Conservation (phyloP, 202 grass and related monocot species). For the Musa balbisiana region DNA sequence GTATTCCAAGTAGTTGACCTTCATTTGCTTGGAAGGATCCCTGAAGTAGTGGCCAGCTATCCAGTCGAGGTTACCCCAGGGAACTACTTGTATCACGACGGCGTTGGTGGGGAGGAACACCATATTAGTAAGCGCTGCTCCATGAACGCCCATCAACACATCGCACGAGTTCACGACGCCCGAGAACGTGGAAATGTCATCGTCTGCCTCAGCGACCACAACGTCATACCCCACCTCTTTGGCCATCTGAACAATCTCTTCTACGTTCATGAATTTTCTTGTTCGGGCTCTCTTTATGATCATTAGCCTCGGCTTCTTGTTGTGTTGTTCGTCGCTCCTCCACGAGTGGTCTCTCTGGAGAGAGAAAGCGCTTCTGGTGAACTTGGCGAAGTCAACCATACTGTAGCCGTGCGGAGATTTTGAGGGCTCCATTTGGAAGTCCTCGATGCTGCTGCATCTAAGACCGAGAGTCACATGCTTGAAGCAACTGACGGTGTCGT, state of each 20-base stretch:
- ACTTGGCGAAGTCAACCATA: conserved; percentile 42
- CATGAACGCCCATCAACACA: conserved; percentile 36
- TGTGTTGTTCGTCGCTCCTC: background rate
- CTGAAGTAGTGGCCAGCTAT: conserved; percentile 31
- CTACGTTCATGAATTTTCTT: conserved; percentile 42
- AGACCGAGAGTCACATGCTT: conserved; percentile 31
- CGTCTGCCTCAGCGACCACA: conserved; percentile 18
- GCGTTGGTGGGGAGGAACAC: conserved; percentile 43
- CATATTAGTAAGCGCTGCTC: conserved; percentile 38
- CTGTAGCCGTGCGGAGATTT: conserved; percentile 34
- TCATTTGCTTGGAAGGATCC: conserved; percentile 38
- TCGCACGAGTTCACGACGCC: conserved; percentile 43
- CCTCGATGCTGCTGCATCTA: conserved; percentile 32
- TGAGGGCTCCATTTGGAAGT: conserved; percentile 30
- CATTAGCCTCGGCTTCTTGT: conserved; percentile 32
- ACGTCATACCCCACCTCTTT: conserved; percentile 33
- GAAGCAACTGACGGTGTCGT: conserved; percentile 44
- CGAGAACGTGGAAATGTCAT: conserved; percentile 27
- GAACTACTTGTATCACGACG: conserved; percentile 48
- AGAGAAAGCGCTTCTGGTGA: conserved; percentile 35
- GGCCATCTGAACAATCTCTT: conserved; percentile 12
- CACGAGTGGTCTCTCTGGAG: conserved; percentile 21
- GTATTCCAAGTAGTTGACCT: conserved; percentile 54
- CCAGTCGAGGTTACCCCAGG: conserved; percentile 43
- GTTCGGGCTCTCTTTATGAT: conserved; percentile 36